Conservation (phyloP, 1,139 yeast species). For the Candida tunisiensis region DNA sequence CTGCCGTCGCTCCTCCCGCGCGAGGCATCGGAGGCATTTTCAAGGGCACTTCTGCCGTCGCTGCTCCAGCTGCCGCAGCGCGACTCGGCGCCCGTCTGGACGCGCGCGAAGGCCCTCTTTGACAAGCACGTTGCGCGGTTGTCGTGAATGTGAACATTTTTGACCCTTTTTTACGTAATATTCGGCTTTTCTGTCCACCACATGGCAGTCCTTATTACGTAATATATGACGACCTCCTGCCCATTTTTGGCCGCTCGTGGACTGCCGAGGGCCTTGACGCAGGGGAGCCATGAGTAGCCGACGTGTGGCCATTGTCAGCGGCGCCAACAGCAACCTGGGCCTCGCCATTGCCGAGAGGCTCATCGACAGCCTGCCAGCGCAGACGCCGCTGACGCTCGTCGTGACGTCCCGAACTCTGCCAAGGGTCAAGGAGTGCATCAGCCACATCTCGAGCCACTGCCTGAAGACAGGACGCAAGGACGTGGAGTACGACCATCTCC, state of each 20-base stretch:
- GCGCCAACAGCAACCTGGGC: conserved; percentile 49
- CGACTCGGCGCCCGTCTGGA: conserved; percentile 78
- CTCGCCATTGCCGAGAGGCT: conserved; percentile 69
- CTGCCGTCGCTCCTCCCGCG: conserved; percentile 90
- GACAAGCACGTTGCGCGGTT: conserved; percentile 50
- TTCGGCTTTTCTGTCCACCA: not conserved
- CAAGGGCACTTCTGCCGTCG: conserved; percentile 75
- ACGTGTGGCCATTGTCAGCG: no score
- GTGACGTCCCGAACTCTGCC: conserved; percentile 85
- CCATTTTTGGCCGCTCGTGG: not conserved
- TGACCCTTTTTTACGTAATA: not conserved
- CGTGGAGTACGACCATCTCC: conserved; percentile 61
- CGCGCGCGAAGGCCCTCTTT: conserved; percentile 66
- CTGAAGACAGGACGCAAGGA: conserved; percentile 23
- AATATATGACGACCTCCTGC: not conserved
- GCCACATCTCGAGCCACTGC: conserved; percentile 36
- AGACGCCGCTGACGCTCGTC: conserved; percentile 49
- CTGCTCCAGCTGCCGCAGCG: conserved; percentile 71
- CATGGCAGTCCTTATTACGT: not conserved
- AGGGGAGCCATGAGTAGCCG: no score
- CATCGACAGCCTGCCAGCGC: conserved; percentile 37
- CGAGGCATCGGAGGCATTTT: conserved; percentile 87
- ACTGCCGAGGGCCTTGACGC: no score
- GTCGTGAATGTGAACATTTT: not conserved
- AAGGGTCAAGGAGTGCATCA: conserved; percentile 63